A percentile compares a stretch with the other conserved stretches of the same genome.
These are phyloP conservation scores for Asterochloris erici DNA, from an alignment of 139 green algal genomes.

Conservation along the genomic window DNA sequence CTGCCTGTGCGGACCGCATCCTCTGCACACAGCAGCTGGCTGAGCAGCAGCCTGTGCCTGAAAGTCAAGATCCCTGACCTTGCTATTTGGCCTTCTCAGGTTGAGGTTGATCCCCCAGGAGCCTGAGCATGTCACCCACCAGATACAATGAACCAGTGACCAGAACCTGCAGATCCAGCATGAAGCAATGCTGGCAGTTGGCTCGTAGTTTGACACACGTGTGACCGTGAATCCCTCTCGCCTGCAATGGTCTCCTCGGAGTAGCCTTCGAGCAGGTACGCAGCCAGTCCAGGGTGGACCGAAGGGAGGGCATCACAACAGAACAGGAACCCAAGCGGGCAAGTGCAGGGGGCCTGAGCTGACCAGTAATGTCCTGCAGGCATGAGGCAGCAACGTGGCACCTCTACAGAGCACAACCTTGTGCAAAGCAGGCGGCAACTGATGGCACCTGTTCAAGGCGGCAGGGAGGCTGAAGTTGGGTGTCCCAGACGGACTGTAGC, in stretches of 20 bases:
- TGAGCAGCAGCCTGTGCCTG: background rate
- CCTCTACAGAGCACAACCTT: background rate
- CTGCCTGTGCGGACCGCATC: too few species aligned
- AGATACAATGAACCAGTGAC: slow-evolving; percentile 95
- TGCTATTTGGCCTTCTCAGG: too few species aligned
- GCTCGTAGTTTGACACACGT: background rate
- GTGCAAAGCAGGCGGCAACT: background rate
- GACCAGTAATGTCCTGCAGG: background rate
- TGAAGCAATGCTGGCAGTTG: background rate
- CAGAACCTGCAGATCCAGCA: slow-evolving; percentile 66
- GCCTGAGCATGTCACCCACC: slow-evolving; percentile 82
- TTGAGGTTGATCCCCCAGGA: slow-evolving; percentile 38
- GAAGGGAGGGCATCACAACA: slow-evolving; percentile 58
- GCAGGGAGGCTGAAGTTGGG: background rate
- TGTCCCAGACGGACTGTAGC: slow-evolving; percentile 47
- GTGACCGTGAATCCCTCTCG: background rate
- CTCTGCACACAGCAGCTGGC: too few species aligned
- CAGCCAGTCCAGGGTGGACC: slow-evolving; percentile 57
- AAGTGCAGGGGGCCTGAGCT: slow-evolving; percentile 7
- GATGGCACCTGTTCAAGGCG: background rate
- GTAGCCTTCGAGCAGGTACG: slow-evolving; percentile 28
- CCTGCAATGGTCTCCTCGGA: slow-evolving; percentile 29
- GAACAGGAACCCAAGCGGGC: slow-evolving; percentile 10
- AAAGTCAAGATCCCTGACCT: too few species aligned
- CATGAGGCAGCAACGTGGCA: background rate